Base-by-base conservation (phyloP, 1,284 basidiomycete species). In the Rhodotorula sp. region DNA sequence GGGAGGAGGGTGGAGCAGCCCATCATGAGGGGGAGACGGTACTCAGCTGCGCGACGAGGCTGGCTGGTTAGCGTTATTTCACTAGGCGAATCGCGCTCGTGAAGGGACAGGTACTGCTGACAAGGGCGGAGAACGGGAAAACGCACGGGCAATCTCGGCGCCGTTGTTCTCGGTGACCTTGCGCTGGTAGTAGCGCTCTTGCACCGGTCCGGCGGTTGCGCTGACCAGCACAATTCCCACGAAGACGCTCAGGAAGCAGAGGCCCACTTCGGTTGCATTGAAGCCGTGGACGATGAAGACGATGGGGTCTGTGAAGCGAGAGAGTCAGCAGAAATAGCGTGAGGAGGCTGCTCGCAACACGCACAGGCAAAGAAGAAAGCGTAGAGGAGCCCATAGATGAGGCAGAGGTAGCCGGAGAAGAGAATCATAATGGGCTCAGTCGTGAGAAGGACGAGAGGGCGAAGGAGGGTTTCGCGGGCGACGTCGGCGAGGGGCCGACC, bases 381-480 rank as follows among this genome's bases (percentile, higher is more conserved):
- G 52, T 61, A 74, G 22, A 75, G 66, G 17, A 74, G 49, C 4
- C 48, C 53, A 39, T 90, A 90, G 17, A 88, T 83, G 62, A 89
- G 85, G 7, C 86, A 84, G 59, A 88, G 84, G 79, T 89, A 91
- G 49, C 89, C 79, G 0, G 88, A 84, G 32, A 90, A 81, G 48
- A 86, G 81, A 20, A 87, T 79, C 13, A 90, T 88, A 74, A 90
- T 90, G 29, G 88, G 86, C 78, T 90, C 89, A 20, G 84, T 86
- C 67, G 84, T 79, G 48, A 90, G 79, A 78, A 90, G 80, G 59
- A 80, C 60, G 76, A 82, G 80, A 22, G 83, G 83, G 54, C 82
- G 78, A 34, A 80, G 72, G 59, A 84, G 76, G 9, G 81, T 79
- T 30, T 77, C 75, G 59, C 78, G 76, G 70, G 82, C 77, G 27